phyloP scores from a whole-genome alignment of 2,329 filamentous ascomycete genomes.

The Colletotrichum spinosum region DNA sequence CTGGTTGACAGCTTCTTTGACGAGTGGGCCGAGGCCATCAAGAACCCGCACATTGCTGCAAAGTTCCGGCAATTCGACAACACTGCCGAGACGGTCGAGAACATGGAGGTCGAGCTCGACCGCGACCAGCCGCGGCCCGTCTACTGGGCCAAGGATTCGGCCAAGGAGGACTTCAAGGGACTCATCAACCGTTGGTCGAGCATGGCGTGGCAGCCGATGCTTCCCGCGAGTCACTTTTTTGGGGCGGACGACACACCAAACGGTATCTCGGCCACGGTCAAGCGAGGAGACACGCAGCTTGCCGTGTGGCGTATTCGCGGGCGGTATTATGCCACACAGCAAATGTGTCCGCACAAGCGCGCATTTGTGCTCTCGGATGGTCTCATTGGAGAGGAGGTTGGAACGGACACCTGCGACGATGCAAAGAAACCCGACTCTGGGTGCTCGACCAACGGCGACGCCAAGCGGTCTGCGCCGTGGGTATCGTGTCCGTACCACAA shows the following conservation, averaged over 20 bases:
- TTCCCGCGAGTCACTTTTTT: constrained; percentile 77
- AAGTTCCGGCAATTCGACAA: constrained; percentile 89
- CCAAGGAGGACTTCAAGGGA: constrained; percentile 78
- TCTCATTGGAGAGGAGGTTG: constrained; percentile 76
- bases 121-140: constrained; percentile 79
- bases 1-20: constrained; percentile 88
- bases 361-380: constrained; percentile 91
- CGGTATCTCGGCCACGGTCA: constrained; percentile 81
- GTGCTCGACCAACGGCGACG: constrained; percentile 43
- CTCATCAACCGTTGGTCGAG: constrained; percentile 71
- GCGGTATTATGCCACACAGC: constrained; percentile 85
- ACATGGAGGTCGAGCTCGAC: constrained; percentile 78
- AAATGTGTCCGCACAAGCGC: constrained; percentile 95
- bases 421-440: constrained; percentile 47
- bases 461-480: constrained; percentile 67
- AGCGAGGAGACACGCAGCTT: constrained; percentile 89
- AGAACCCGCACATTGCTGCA: constrained; percentile 72
- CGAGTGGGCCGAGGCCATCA: constrained; percentile 89
- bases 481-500: constrained; percentile 91
- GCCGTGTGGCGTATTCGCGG: constrained; percentile 87
- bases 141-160: constrained; percentile 79
- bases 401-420: constrained; percentile 45
- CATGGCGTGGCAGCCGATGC: constrained; percentile 83
- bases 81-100: constrained; percentile 76
- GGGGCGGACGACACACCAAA: constrained; percentile 72